Evolutionary conservation across 2,329 filamentous ascomycete genomes (phyloP).

Genomic region (Exophiala viscosa): DNA sequence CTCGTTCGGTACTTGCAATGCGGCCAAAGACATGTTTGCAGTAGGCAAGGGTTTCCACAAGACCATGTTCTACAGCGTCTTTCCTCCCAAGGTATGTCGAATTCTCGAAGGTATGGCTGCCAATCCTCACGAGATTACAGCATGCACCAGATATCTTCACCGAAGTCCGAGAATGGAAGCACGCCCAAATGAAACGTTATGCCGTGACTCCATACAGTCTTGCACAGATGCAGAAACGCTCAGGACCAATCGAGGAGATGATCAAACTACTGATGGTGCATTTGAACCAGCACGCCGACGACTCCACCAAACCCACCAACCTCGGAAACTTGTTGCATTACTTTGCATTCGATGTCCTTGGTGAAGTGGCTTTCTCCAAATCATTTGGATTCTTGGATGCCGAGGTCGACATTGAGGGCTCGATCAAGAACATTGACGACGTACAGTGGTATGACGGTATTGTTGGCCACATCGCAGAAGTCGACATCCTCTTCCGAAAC

Average conservation of each 20-base stretch:
- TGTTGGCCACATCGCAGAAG: constrained; percentile 37
- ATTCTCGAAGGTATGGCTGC: not conserved
- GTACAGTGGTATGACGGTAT: constrained; percentile 31
- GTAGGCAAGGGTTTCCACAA: constrained; percentile 53
- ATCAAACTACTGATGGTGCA: constrained; percentile 47
- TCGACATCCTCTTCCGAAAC: constrained; percentile 47
- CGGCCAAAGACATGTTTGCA: constrained; percentile 45
- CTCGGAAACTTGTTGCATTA: constrained; percentile 42
- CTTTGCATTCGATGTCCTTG: constrained; percentile 38
- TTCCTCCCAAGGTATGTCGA: constrained; percentile 51
- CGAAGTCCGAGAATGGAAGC: constrained; percentile 51
- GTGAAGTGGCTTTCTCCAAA: constrained; percentile 38
- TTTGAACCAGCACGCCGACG: constrained; percentile 40
- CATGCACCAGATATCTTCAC: constrained; percentile 53
- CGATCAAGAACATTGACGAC: constrained; percentile 52
- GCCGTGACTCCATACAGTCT: constrained; percentile 31
- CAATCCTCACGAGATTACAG: not conserved
- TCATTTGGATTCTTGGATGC: constrained; percentile 52
- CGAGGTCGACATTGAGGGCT: constrained; percentile 49
- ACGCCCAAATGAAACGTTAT: constrained; percentile 54
- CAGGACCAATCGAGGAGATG: constrained; percentile 30
- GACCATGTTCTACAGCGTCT: constrained; percentile 52
- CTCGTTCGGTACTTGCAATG: constrained; percentile 45
- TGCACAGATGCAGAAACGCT: constrained; percentile 28
- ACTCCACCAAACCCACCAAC: constrained; percentile 37